Conservation (phyloP, 164 flowering plant genomes). For the Malania oleifera region DNA sequence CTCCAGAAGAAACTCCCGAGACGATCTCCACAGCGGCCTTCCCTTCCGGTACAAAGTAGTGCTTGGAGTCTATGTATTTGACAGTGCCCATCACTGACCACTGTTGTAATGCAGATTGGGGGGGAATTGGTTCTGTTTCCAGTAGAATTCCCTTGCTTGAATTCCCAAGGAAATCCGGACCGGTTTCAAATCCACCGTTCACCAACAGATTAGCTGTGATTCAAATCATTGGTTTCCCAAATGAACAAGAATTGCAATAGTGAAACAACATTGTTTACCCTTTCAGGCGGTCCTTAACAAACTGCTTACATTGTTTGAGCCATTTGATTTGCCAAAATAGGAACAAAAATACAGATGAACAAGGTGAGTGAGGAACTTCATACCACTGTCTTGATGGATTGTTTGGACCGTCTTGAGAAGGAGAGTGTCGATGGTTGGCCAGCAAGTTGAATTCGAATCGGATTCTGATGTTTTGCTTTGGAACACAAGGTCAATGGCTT, state of each 20-base stretch:
- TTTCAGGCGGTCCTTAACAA: too few relatives aligned
- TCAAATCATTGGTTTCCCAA: too few relatives aligned
- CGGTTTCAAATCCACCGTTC: slow-evolving; percentile 44
- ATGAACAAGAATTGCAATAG: too few relatives aligned
- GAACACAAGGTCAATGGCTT: slow-evolving; percentile 28
- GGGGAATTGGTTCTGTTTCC: slow-evolving; percentile 24
- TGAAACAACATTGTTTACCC: too few relatives aligned
- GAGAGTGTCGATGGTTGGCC: slow-evolving; percentile 35
- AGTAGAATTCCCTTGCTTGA: slow-evolving; percentile 43
- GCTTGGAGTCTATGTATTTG: slow-evolving; percentile 39
- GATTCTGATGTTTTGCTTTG: slow-evolving; percentile 29
- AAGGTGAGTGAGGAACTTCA: too few relatives aligned
- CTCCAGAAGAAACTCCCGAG: slow-evolving; percentile 29
- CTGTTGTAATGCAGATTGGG: slow-evolving; percentile 32
- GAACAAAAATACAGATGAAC: too few relatives aligned
- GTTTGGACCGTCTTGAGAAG: slow-evolving; percentile 16
- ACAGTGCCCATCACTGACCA: slow-evolving; percentile 46
- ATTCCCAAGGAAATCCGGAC: slow-evolving; percentile 29
- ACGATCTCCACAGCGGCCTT: slow-evolving; percentile 44
- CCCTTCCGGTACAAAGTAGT: slow-evolving; percentile 45
- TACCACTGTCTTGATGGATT: background rate
- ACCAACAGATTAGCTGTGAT: slow-evolving; percentile 22
- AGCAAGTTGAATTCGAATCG: slow-evolving; percentile 29
- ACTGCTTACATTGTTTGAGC: too few relatives aligned
- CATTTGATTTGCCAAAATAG: too few relatives aligned